Base-by-base conservation (phyloP, 106 monocot genomes). In the Dendrobium officinale region DNA sequence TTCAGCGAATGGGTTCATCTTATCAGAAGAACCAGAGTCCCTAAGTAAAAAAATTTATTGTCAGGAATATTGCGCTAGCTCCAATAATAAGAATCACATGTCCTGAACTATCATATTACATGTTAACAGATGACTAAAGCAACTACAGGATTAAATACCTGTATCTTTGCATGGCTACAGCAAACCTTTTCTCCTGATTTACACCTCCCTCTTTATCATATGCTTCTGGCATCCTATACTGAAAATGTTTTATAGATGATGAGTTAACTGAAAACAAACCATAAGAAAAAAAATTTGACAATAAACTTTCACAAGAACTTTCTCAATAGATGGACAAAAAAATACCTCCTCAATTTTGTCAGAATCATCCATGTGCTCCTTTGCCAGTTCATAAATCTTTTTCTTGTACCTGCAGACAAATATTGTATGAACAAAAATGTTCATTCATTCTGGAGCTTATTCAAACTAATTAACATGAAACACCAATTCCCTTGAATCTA, bases 1-100 rank as follows among this genome's bases (percentile, higher is more conserved):
- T 81, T 97, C 97, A 9, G 97, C 94, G 88, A 97, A 97, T 76
- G 97, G 97, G 42, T 97, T 94, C 97, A 97, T 97, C 79, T 97
- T 97, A 40, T 97, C 97, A 83, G 83, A 87, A 77, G 81, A 91
- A 72, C 80, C 88, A 80, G 90, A 47, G 45, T 96, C 96, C 85
- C 93, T 96, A 73, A 56, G 40, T 29, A 80, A 47, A 76, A 29
- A 47, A 45, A 20, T 56, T 55, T 76, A 61, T 31, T 19, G 13
- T 83, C 20, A 74, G 20, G 20, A 42, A 74, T 19, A 29, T 74
- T 74, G 41, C 43, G n/a, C 43, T 19, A 74, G 18, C 74, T 74
- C 18, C 18, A 4, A 8, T 44, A 42, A 43, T 77, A 73, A 26
- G 0, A 59, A 40, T 37, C 49, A 29, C 27, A 49, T 8, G 9